Evolutionary conservation across 1,139 yeast genomes (phyloP).

Genomic region (Candida tunisiensis): DNA sequence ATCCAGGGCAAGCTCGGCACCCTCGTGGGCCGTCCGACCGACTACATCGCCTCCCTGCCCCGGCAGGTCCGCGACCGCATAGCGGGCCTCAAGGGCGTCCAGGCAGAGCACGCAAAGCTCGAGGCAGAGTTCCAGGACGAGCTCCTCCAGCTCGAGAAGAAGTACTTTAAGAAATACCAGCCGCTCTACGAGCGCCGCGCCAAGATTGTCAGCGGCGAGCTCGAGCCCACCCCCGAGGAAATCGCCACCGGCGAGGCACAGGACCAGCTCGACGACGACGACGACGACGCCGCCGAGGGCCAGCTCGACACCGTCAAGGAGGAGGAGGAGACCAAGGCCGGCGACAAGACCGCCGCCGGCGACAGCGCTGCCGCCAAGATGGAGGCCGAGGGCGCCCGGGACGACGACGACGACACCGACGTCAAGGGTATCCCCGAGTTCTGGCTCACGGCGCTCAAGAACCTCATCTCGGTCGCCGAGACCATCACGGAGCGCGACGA

Average conservation of each 20-base stretch:
- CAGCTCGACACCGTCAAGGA: conserved; percentile 21
- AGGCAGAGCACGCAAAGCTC: conserved; percentile 61
- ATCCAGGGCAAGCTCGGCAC: conserved; percentile 82
- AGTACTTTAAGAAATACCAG: conserved; percentile 52
- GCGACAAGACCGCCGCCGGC: conserved; percentile 1
- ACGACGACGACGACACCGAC: conserved; percentile 30
- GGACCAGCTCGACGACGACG: conserved; percentile 27
- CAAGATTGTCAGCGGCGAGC: conserved; percentile 50
- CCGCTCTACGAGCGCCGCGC: conserved; percentile 69
- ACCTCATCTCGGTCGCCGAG: conserved; percentile 66
- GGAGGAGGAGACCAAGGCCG: conserved; percentile 4
- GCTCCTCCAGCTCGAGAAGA: conserved; percentile 71
- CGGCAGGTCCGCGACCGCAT: conserved; percentile 59
- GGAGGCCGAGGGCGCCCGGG: conserved; percentile 25
- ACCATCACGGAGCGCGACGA: conserved; percentile 83
- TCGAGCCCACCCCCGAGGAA: conserved; percentile 68
- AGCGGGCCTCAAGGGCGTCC: conserved; percentile 71
- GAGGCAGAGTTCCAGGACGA: conserved; percentile 90
- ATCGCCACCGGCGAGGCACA: conserved; percentile 56
- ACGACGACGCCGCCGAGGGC: conserved; percentile 27
- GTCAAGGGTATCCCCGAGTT: conserved; percentile 76
- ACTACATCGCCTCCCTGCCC: conserved; percentile 74
- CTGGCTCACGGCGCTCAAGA: conserved; percentile 93
- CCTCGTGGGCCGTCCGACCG: conserved; percentile 74
- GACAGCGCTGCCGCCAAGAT: conserved; percentile 1